phyloP scores from a whole-genome alignment of 345 rosid species.

The Cochlearia excelsa region DNA sequence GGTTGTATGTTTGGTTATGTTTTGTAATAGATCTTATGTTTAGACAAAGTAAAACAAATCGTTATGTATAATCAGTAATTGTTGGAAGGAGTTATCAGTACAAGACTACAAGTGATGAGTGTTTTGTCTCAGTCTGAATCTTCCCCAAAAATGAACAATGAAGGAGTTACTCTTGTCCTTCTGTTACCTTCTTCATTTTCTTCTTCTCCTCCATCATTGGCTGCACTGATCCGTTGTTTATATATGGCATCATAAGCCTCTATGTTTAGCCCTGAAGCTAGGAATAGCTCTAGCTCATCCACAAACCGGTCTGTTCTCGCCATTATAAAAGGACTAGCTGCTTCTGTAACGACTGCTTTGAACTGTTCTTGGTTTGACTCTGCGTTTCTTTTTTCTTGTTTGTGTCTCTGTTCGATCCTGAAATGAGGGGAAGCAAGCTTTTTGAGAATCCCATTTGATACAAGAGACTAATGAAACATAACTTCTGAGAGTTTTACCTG shows the following conservation, averaged over 20 bases:
- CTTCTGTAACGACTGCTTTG: conserved; percentile 46
- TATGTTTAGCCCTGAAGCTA: conserved; percentile 62
- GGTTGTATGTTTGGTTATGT: no score
- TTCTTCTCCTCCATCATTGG: conserved; percentile 23
- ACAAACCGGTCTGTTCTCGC: conserved; percentile 63
- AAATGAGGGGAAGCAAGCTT: neutral
- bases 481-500: conserved; percentile 41
- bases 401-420: conserved; percentile 40
- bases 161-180: conserved; percentile 35
- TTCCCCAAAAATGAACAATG: conserved; percentile 52
- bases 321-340: conserved; percentile 62
- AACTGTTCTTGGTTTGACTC: conserved; percentile 52
- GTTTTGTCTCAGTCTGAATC: conserved; percentile 41
- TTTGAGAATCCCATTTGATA: no score
- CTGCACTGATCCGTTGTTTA: conserved; percentile 31
- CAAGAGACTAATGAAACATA: no score
- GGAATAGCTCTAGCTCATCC: conserved; percentile 65
- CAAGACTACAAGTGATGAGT: neutral
- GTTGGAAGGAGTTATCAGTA: no score
- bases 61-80: no score
- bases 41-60: no score
- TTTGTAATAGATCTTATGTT: no score
- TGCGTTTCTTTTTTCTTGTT: conserved; percentile 30
- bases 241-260: conserved; percentile 77
- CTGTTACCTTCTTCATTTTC: conserved; percentile 20